Percentiles rank a stretch among this genome's conserved stretches.
Conservation (phyloP, 192 early-diverging fungal genomes). For the Mortierella antarctica region DNA sequence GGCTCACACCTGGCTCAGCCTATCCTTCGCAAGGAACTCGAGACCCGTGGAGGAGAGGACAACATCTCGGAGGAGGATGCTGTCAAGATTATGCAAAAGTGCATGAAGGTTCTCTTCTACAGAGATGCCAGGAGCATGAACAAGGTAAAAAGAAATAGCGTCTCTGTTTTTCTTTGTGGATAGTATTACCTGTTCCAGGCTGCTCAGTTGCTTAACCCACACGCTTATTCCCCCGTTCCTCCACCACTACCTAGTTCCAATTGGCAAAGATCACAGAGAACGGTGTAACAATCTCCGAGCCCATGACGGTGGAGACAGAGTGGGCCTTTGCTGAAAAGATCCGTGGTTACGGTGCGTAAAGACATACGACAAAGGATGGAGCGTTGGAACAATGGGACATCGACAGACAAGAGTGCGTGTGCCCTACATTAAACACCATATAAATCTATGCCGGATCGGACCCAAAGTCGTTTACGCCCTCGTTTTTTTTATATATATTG, state of each 20-base stretch:
- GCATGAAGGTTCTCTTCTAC: slow-evolving; percentile 95
- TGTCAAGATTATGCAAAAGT: slow-evolving; percentile 82
- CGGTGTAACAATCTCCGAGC: slow-evolving; percentile 88
- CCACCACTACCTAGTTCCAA: slow-evolving; percentile 73
- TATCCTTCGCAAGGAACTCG: slow-evolving; percentile 90
- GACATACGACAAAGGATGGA: background rate
- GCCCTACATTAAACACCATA: background rate
- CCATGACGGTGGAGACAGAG: slow-evolving; percentile 88
- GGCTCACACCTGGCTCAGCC: slow-evolving; percentile 92
- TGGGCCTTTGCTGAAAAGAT: slow-evolving; percentile 90
- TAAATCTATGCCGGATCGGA: background rate
- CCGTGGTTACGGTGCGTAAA: slow-evolving; percentile 79
- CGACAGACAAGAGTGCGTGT: background rate
- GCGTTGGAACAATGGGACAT: no score
- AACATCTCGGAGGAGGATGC: slow-evolving; percentile 93
- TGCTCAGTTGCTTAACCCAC: background rate
- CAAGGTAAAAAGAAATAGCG: slow-evolving; percentile 71
- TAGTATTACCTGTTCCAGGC: background rate
- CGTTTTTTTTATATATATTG: no score
- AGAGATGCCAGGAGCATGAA: slow-evolving; percentile 94
- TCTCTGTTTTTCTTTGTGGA: background rate
- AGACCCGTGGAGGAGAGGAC: slow-evolving; percentile 78
- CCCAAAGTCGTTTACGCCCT: no score
- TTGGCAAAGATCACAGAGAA: slow-evolving; percentile 87
- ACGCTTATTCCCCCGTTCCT: slow-evolving; percentile 10